Evolutionary conservation across 2,329 filamentous ascomycete genomes (phyloP).

Genomic region (Botrytis fragariae): DNA sequence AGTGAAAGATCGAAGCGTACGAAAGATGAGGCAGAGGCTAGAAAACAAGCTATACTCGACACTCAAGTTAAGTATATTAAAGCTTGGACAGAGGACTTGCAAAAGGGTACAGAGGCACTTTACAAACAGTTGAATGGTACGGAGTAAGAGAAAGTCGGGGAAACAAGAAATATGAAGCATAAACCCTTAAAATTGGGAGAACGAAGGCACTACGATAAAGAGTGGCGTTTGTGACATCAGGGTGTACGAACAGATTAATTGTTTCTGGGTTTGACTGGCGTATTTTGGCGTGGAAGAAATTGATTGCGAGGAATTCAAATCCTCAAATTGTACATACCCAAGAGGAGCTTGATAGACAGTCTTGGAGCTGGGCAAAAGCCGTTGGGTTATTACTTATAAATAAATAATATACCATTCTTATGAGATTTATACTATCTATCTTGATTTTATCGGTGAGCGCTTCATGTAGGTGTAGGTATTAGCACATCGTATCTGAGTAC

Average conservation of each 20-base stretch:
- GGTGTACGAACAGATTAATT: neutral
- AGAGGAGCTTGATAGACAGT: neutral
- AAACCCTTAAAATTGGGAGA: conserved; percentile 85
- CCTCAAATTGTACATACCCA: conserved; percentile 6
- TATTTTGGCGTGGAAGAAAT: neutral
- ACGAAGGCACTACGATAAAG: conserved; percentile 58
- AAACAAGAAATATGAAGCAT: conserved; percentile 68
- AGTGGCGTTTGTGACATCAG: neutral
- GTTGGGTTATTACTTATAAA: neutral
- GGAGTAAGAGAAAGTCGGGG: conserved; percentile 28
- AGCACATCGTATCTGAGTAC: too few relatives aligned
- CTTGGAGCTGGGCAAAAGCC: neutral
- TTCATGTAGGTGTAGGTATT: neutral
- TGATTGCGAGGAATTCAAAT: neutral
- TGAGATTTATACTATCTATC: neutral
- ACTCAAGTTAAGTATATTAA: conserved; percentile 28
- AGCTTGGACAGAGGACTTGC: conserved; percentile 30
- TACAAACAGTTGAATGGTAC: conserved; percentile 35
- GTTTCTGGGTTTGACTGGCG: neutral
- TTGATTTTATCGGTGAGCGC: neutral
- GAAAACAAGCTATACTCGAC: conserved; percentile 24
- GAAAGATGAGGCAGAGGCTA: conserved; percentile 26
- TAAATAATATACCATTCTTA: neutral
- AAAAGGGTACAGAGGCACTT: conserved; percentile 33
- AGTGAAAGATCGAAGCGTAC: conserved; percentile 30